Evolutionary conservation across 129 eudicot genomes (phyloP).

Genomic region (Glebionis coronaria): DNA sequence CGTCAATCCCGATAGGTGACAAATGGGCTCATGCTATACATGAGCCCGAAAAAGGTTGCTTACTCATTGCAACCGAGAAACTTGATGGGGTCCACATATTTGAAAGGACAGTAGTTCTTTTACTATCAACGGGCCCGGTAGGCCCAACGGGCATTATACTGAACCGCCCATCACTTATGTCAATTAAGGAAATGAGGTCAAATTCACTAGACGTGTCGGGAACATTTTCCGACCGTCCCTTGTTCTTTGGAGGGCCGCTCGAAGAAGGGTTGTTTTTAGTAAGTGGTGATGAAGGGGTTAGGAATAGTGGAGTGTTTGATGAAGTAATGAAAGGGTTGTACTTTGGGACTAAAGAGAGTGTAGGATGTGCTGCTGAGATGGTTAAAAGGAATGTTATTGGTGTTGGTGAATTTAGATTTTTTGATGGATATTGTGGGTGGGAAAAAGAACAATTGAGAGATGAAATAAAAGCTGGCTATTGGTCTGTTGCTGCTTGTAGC

Average conservation of each 20-base stretch:
- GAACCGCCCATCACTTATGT: constrained; percentile 94
- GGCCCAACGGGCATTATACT: constrained; percentile 89
- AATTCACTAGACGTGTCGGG: constrained; percentile 50
- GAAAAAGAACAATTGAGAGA: constrained; percentile 69
- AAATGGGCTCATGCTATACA: constrained; percentile 91
- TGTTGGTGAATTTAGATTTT: constrained; percentile 68
- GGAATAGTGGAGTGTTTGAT: constrained; percentile 71
- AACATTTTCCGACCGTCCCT: constrained; percentile 57
- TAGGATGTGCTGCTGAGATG: constrained; percentile 92
- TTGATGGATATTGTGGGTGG: constrained; percentile 99
- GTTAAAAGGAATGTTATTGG: constrained; percentile 68
- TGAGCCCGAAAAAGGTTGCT: constrained; percentile 91
- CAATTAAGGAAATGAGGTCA: constrained; percentile 79
- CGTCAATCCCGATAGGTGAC: constrained; percentile 39
- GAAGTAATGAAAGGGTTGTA: constrained; percentile 83
- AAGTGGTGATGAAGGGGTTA: constrained; percentile 51
- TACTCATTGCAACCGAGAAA: constrained; percentile 81
- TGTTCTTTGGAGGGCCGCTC: constrained; percentile 89
- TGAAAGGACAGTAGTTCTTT: constrained; percentile 83
- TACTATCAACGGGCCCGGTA: constrained; percentile 59
- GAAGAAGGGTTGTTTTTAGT: constrained; percentile 81
- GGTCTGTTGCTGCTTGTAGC: constrained; percentile 90
- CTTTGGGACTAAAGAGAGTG: constrained; percentile 73
- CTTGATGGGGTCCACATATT: constrained; percentile 96
- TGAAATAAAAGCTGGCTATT: constrained; percentile 81